phyloP scores from a whole-genome alignment of 1,139 yeast species.

The Hemisphaericaspora xylanilytica region DNA sequence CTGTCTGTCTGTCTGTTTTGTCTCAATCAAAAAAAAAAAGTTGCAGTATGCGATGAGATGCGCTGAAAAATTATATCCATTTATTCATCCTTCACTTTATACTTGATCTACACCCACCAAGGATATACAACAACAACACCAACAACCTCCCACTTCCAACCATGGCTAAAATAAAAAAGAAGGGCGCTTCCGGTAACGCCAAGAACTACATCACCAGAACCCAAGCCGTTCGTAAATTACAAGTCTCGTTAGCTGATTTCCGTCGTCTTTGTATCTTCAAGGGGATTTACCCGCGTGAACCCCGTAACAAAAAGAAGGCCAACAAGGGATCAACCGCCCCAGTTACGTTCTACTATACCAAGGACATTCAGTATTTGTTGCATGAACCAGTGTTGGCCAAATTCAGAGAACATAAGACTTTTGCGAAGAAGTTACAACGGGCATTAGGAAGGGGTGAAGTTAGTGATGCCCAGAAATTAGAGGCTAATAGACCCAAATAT shows the following conservation, averaged over 20 bases:
- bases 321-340: constrained; percentile 97
- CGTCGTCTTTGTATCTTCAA: constrained; percentile 96
- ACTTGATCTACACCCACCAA: too few species aligned
- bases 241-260: constrained; percentile 95
- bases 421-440: constrained; percentile 83
- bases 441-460: constrained; percentile 94
- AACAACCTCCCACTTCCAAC: too few species aligned
- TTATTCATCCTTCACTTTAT: too few species aligned
- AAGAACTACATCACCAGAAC: constrained; percentile 91
- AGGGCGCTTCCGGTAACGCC: constrained; percentile 85
- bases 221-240: constrained; percentile 89
- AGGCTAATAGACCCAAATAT: constrained; percentile 76
- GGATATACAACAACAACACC: too few species aligned
- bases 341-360: constrained; percentile 87
- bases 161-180: constrained; percentile 58
- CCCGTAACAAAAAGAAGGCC: constrained; percentile 93
- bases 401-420: constrained; percentile 94
- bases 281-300: constrained; percentile 96
- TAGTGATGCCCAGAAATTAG: constrained; percentile 82
- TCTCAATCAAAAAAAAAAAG: too few species aligned
- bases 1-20: too few species aligned
- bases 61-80: too few species aligned
- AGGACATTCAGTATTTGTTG: constrained; percentile 89
- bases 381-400: constrained; percentile 93
- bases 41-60: too few species aligned